phyloP scores from a whole-genome alignment of 2,329 filamentous ascomycete genomes.

The Fusarium chaquense region DNA sequence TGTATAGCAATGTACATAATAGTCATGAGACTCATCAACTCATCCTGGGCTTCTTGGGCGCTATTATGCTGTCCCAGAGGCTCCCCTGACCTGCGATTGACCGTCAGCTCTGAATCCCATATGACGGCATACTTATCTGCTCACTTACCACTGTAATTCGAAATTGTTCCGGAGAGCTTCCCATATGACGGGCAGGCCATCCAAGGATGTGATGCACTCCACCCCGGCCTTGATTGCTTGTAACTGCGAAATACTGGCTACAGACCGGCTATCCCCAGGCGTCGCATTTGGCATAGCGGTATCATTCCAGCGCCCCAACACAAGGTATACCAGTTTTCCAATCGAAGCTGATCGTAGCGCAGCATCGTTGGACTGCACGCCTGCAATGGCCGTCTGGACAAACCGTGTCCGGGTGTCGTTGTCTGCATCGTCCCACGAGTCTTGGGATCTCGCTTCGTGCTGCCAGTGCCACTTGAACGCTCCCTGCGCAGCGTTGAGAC shows the following conservation, averaged over 20 bases:
- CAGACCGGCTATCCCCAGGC: constrained; percentile 59
- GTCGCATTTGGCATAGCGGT: constrained; percentile 67
- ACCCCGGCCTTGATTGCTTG: constrained; percentile 69
- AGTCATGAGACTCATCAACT: constrained; percentile 72
- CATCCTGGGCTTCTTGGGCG: constrained; percentile 67
- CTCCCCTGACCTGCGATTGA: constrained; percentile 60
- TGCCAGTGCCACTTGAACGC: constrained; percentile 84
- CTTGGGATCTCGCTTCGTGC: constrained; percentile 56
- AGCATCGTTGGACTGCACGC: constrained; percentile 59
- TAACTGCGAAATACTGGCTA: constrained; percentile 68
- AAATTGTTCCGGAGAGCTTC: constrained; percentile 62
- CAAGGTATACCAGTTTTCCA: constrained; percentile 69
- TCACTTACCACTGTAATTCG: constrained; percentile 64
- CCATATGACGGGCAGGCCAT: constrained; percentile 65
- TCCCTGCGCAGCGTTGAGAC: constrained; percentile 79
- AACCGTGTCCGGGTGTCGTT: constrained; percentile 68
- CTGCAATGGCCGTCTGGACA: constrained; percentile 64
- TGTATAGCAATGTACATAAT: constrained; percentile 72
- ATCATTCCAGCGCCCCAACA: constrained; percentile 77
- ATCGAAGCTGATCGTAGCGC: constrained; percentile 65
- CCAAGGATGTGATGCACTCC: constrained; percentile 62
- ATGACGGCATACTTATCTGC: neutral
- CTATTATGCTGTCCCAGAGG: constrained; percentile 54
- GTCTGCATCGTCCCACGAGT: constrained; percentile 75
- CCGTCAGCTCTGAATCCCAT: constrained; percentile 45